Evolutionary conservation across 2,329 filamentous ascomycete genomes (phyloP), one percentile per base, ranked within the genome.

Genomic region (Scortechinia acanthostroma): DNA sequence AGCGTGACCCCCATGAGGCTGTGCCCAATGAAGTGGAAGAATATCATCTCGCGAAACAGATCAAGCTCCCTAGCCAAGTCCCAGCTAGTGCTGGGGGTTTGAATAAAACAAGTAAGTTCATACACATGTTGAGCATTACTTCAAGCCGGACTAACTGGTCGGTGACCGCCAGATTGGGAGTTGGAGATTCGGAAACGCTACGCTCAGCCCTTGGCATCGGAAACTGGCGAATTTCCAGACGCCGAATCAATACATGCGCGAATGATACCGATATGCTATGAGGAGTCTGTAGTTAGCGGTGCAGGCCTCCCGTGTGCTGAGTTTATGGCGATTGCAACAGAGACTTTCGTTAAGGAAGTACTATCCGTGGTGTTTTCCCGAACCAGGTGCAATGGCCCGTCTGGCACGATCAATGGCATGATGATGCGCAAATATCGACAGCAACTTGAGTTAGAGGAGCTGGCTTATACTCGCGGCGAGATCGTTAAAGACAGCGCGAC

Each of bases 141-240:
- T 25, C 40, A 45, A 42, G 47, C 30, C 44, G 30, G 42, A 44
- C 49, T n/a, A n/a, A n/a, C n/a, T n/a, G n/a, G n/a, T n/a, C n/a
- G n/a, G 42, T 21, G 25, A 48, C 42, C 20, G 33, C 40, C 43
- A 52, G 48, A 57, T 43, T 56, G 54, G 54, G 52, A 56, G 33
- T 52, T 53, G 23, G 54, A 57, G 45, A 53, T 57, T 22, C 51
- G 44, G 49, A 52, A 46, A 45, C 53, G 49, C 46, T 56, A 51
- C 48, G 51, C 49, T 40, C 51, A 49, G 48, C 51, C 51, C n/a
- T 49, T 57, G n/a, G 52, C 54, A 4, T 51, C 48, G 25, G 55
- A 57, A 47, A 52, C 52, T 14, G 55, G 55, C 19, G 55, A 57
- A 43, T 57, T 55, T 45, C 54, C 54, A 15, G 55, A 57, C 42